Evolutionary conservation across 768 basidiomycete species (phyloP), one percentile per base, ranked within the genome.

Genomic region (Leccinum subgranulosum): DNA sequence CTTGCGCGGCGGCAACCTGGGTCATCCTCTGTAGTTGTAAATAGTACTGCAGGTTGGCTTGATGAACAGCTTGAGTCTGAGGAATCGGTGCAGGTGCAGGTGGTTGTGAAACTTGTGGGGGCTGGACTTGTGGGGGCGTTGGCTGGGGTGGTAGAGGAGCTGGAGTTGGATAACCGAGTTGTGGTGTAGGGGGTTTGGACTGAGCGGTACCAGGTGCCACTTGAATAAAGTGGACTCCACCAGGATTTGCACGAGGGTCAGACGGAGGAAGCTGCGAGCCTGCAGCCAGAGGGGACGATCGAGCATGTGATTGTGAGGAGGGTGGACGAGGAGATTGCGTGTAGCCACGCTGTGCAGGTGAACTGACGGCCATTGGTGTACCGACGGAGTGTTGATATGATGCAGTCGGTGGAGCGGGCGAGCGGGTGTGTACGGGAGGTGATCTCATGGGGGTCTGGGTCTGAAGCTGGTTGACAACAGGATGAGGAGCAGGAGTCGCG

Each of bases 251-350:
- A 28, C 70, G 73, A 52, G 57, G 65, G 49, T 64, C 66, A 46
- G 63, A 43, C 15, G 58, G 49, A 10, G 73, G 69, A 47, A 71
- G 65, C 28, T 72, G 71, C 9, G 66, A 69, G 51, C 73, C 71
- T 1, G 64, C 23, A 5, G 60, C 63, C 3, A 65, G 71, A 50
- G 71, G 71, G 14, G 71, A 72, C 27, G 71, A 74, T 43, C 64
- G 71, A 19, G 62, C 55, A 55, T 63, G 70, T 19, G 71, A 49
- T 60, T 72, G 71, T 6, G 71, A 71, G 39, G 71, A 73, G 15
- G 69, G 66, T 28, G 70, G 71, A 25, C 72, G 73, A 36, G 71
- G 71, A 25, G 71, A 74, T 50, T 73, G 71, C 43, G 71, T 72
- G 61, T 74, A 72, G 17, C 69, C 68, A 36, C 73, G 69, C 45